Evolutionary conservation across 2,329 filamentous ascomycete genomes (phyloP).

Genomic region (Curvularia hawaiiensis): DNA sequence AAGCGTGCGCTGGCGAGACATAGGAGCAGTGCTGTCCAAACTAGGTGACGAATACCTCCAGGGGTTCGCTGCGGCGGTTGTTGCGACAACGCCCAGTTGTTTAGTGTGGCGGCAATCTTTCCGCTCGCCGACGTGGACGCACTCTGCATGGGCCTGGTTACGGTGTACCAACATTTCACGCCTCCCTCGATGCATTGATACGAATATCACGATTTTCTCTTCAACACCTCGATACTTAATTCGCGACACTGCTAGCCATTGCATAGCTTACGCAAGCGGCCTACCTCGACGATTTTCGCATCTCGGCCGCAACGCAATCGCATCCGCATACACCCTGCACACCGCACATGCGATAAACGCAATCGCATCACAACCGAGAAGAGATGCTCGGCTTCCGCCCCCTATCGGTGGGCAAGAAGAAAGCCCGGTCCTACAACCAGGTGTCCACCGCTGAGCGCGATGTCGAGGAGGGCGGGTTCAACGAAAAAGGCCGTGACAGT

Average conservation of each 20-base stretch:
- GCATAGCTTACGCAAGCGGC: neutral
- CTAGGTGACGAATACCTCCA: neutral
- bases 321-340: neutral
- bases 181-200: constrained; percentile 13
- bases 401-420: constrained; percentile 46
- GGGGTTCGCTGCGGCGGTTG: constrained; percentile 4
- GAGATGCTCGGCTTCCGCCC: constrained; percentile 46
- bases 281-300: neutral
- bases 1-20: neutral
- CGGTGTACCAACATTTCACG: constrained; percentile 1
- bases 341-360: constrained; percentile 14
- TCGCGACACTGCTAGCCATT: neutral
- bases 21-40: neutral
- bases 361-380: neutral
- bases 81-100: constrained; percentile 15
- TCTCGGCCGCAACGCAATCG: neutral
- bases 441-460: constrained; percentile 38
- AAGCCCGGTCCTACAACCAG: constrained; percentile 40
- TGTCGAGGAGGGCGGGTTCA: constrained; percentile 40
- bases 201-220: constrained; percentile 5
- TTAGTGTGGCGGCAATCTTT: constrained; percentile 14
- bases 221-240: neutral
- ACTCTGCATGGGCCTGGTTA: neutral
- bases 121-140: constrained; percentile 10
- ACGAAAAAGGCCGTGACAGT: constrained; percentile 49